Evolutionary conservation across 2,329 filamentous ascomycete species (phyloP).

Genomic region (Verticillium albo-atrum): DNA sequence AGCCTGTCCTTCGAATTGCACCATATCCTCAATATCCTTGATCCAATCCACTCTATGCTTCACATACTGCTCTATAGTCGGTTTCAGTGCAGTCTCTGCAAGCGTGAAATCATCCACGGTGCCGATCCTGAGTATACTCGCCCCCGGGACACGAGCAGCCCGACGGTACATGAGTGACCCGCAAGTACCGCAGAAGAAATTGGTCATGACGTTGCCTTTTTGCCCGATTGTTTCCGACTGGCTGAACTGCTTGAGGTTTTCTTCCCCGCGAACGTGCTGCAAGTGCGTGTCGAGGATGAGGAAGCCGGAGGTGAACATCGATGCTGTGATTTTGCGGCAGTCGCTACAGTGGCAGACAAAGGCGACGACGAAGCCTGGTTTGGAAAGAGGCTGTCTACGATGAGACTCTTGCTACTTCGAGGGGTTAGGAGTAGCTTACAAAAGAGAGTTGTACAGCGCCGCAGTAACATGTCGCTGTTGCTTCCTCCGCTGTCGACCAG

Average conservation of each 20-base stretch:
- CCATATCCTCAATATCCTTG: neutral
- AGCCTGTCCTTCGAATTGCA: conserved; percentile 14
- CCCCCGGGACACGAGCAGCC: conserved; percentile 35
- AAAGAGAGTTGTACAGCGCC: conserved; percentile 52
- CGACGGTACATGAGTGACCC: conserved; percentile 23
- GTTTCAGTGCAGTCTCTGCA: conserved; percentile 52
- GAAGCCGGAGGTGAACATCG: conserved; percentile 44
- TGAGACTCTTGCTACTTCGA: no score
- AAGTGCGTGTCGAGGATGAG: no score
- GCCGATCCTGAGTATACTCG: conserved; percentile 49
- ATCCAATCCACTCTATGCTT: conserved; percentile 50
- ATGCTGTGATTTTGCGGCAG: conserved; percentile 58
- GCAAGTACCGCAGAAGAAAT: conserved; percentile 18
- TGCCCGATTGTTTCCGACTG: conserved; percentile 39
- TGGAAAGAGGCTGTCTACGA: conserved; percentile 34
- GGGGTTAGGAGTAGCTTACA: conserved; percentile 26
- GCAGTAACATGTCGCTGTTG: conserved; percentile 56
- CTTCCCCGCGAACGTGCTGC: conserved; percentile 43
- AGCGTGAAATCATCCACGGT: conserved; percentile 58
- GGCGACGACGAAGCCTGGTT: conserved; percentile 37
- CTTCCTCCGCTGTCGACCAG: conserved; percentile 39
- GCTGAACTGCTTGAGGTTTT: conserved; percentile 42
- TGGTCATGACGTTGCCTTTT: conserved; percentile 49
- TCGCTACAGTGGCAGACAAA: conserved; percentile 59
- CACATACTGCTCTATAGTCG: conserved; percentile 46